These are phyloP conservation scores for Suillus subalutaceus DNA, from an alignment of 768 basidiomycete species.

Conservation along the genomic window DNA sequence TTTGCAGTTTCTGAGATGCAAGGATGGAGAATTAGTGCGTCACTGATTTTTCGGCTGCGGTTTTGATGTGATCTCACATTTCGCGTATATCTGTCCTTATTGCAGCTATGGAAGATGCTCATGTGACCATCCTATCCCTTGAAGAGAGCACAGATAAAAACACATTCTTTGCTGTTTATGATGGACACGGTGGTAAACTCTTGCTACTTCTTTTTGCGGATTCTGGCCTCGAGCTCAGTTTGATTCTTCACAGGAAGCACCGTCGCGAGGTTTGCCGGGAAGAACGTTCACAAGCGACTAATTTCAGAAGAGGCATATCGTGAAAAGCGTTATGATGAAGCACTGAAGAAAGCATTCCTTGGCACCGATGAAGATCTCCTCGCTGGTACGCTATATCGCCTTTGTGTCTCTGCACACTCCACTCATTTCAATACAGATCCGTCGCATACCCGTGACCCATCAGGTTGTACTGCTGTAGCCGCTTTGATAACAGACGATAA, in stretches of 20 bases:
- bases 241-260: conserved; percentile 57
- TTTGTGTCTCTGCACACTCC: conserved; percentile 2
- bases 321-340: conserved; percentile 67
- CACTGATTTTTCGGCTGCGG: conserved; percentile 3
- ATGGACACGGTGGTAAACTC: conserved; percentile 89
- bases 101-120: conserved; percentile 97
- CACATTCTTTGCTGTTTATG: conserved; percentile 95
- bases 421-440: conserved; percentile 58
- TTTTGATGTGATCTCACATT: conserved; percentile 10
- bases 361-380: conserved; percentile 95
- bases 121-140: conserved; percentile 73
- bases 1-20: conserved; percentile 97
- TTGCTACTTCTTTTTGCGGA: conserved; percentile 1
- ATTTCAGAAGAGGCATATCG: conserved; percentile 72
- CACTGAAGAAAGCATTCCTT: conserved; percentile 87
- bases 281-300: conserved; percentile 80
- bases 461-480: conserved; percentile 95
- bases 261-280: conserved; percentile 86
- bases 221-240: conserved; percentile 14
- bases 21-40: conserved; percentile 97
- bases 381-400: conserved; percentile 55
- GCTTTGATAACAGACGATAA: conserved; percentile 78
- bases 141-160: conserved; percentile 56
- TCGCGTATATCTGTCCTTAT: conserved; percentile 21
- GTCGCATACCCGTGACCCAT: conserved; percentile 85